A percentile compares a stretch with the other conserved stretches of the same genome.
These are phyloP conservation scores for Apiotrichum siamense DNA, from an alignment of 1,284 basidiomycete species.

Conservation along the genomic window DNA sequence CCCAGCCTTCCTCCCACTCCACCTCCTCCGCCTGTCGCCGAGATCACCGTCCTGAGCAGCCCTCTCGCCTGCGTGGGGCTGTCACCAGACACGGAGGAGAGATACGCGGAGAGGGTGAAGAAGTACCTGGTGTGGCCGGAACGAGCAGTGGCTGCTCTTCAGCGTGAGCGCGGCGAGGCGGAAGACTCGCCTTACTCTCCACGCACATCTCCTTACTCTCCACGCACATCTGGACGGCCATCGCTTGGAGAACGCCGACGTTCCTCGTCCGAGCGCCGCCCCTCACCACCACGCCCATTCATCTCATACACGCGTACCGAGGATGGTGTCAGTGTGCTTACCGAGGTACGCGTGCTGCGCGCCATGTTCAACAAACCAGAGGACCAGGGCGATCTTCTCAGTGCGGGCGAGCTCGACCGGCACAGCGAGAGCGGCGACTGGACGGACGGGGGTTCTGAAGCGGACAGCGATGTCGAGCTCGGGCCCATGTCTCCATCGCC, in stretches of 20 bases:
- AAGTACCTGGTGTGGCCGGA: slow-evolving; percentile 40
- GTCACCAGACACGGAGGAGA: slow-evolving; percentile 19
- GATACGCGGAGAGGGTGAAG: slow-evolving; percentile 21
- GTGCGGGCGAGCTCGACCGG: slow-evolving; percentile 11
- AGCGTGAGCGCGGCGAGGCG: background rate
- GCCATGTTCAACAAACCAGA: slow-evolving; percentile 20
- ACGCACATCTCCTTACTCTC: background rate
- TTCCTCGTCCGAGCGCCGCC: background rate
- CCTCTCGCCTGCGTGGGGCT: slow-evolving; percentile 38
- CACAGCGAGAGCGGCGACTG: slow-evolving; percentile 1
- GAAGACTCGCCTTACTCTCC: background rate
- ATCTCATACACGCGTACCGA: slow-evolving; percentile 38
- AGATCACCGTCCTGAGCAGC: slow-evolving; percentile 31
- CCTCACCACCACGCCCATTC: slow-evolving; percentile 26
- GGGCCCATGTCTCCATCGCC: background rate
- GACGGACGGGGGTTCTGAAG: background rate
- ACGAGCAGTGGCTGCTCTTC: slow-evolving; percentile 8
- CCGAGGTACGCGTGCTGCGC: slow-evolving; percentile 33
- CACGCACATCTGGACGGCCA: background rate
- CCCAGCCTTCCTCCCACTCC: background rate
- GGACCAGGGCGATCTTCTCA: slow-evolving; percentile 15
- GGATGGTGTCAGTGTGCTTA: slow-evolving; percentile 36
- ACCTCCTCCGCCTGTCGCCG: slow-evolving; percentile 20
- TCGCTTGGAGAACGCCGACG: background rate
- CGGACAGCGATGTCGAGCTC: background rate